Base-by-base conservation (phyloP, 176 grass and related monocot species). In the Musa acuminata region DNA sequence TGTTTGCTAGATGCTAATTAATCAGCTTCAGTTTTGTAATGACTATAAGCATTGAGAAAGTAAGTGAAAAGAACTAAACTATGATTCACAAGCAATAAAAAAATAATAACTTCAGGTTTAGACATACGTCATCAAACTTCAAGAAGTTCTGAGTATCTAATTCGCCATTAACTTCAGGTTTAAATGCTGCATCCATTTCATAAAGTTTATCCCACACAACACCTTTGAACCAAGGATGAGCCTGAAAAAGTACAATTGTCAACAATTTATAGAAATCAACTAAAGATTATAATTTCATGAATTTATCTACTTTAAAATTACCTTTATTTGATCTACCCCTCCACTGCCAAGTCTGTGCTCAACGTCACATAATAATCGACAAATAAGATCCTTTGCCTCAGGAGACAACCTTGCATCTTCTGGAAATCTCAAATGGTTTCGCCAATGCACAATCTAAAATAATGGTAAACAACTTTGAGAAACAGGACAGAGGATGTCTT, bases 311-410 rank as follows among this genome's bases (percentile, higher is more conserved):
- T 68, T 23, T 21, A 83, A 22, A 63, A 11, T 16, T 79, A 99
- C 95, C 95, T 99, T 99, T 83, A 99, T 94, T 89, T 99, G 95
- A 52, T 94, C 88, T 63, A 88, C 86, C 51, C 95, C 95, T 80
- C 85, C 73, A 79, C 88, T 85, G 11, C 91, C 91, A 86, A 96
- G 80, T 78, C 95, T 90, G 73, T 89, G 95, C 59, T 99, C 95
- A 77, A 92, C 95, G 79, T 99, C 95, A 82, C 95, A 99, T 73
- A 99, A 83, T 73, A 99, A 91, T 74, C 88, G 89, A 72, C 84
- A 87, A 77, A 99, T 99, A 69, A 99, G 86, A 87, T 94, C 86
- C 60, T 82, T 91, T 78, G 95, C 90, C 84, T 99, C 95, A 74
- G 80, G 64, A 71, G 95, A 89, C 73, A 99, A 81, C 69, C 79